Conservation (phyloP, 441 rosid genomes). For the Erodium moschatum region DNA sequence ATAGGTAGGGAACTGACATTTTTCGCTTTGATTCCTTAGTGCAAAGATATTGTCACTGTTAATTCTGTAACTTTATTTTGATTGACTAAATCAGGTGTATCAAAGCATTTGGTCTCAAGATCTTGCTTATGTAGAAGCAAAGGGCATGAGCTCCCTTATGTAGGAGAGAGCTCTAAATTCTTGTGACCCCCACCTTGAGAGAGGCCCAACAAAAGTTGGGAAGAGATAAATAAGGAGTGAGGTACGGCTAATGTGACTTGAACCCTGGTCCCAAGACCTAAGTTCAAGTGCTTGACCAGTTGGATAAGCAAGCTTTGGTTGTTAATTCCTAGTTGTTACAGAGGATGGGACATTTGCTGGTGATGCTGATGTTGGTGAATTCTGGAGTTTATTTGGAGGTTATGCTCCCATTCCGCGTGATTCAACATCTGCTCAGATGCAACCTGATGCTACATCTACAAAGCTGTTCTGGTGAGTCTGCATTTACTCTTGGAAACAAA, state of each 20-base stretch:
- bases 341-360: slow-evolving; percentile 94
- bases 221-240: too few relatives aligned
- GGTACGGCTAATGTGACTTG: too few relatives aligned
- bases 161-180: too few relatives aligned
- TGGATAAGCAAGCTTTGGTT: too few relatives aligned
- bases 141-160: too few relatives aligned
- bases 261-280: too few relatives aligned
- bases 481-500: neutral
- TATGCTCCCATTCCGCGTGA: slow-evolving; percentile 82
- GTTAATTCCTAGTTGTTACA: slow-evolving; percentile 25
- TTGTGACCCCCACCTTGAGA: too few relatives aligned
- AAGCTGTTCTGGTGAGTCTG: slow-evolving; percentile 52
- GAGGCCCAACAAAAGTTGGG: too few relatives aligned
- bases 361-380: slow-evolving; percentile 84
- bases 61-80: slow-evolving; percentile 6
- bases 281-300: too few relatives aligned
- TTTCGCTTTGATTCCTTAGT: slow-evolving; percentile 7
- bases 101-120: too few relatives aligned
- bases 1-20: slow-evolving; percentile 44
- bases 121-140: too few relatives aligned
- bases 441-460: slow-evolving; percentile 30
- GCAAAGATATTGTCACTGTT: slow-evolving; percentile 16
- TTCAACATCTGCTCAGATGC: slow-evolving; percentile 35
- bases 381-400: slow-evolving; percentile 95
- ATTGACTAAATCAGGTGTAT: too few relatives aligned